phyloP scores from a whole-genome alignment of 345 rosid genomes.

The Populus euphratica region DNA sequence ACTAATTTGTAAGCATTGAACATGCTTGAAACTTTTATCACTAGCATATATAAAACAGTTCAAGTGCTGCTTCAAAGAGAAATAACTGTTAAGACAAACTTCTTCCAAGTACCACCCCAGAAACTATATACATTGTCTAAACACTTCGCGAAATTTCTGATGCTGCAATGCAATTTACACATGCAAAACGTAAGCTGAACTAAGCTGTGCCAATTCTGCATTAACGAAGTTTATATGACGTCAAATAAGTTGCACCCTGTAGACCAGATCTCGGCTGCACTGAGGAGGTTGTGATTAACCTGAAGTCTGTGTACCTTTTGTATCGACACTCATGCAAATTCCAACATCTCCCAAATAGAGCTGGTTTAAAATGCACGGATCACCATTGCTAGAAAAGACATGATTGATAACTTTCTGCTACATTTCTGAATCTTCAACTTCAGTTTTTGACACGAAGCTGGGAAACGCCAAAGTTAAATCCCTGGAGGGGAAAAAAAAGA shows the following conservation, averaged over 20 bases:
- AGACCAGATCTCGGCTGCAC: background rate
- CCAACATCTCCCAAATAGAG: background rate
- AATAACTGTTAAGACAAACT: background rate
- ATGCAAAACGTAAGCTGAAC: background rate
- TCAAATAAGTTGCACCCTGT: background rate
- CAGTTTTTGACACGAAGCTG: slow-evolving; percentile 56
- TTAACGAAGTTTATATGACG: background rate
- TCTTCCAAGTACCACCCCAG: too few species aligned
- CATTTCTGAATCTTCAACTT: slow-evolving; percentile 56
- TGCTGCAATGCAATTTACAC: background rate
- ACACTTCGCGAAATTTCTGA: background rate
- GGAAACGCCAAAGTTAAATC: slow-evolving; percentile 82
- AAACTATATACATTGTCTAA: background rate
- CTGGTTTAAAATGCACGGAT: background rate
- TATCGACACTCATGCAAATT: background rate
- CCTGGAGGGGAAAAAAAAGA: slow-evolving; percentile 33
- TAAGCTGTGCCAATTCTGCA: background rate
- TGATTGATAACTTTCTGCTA: slow-evolving; percentile 13
- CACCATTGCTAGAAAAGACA: background rate
- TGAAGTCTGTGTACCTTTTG: background rate
- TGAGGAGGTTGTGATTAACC: background rate
- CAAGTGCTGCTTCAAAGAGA: background rate
- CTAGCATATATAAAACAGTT: background rate
- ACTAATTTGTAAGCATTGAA: too few species aligned
- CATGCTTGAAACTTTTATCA: background rate